A percentile compares a stretch with the other conserved stretches of the same genome.
These are phyloP conservation scores for Castanea mollissima DNA, from an alignment of 306 rosid genomes.

Conservation along the genomic window DNA sequence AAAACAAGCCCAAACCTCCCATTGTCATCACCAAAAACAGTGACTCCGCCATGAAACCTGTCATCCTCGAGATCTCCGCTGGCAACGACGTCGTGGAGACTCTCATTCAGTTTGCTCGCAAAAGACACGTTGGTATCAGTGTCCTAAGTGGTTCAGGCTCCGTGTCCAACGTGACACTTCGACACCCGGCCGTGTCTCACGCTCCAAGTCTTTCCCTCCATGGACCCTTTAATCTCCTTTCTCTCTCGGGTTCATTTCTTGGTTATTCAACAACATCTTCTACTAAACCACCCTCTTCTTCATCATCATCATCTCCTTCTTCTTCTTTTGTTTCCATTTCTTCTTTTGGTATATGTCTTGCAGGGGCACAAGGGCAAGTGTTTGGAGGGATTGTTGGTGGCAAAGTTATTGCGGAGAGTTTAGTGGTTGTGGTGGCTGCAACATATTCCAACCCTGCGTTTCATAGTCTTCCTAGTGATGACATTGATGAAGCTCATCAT, in stretches of 20 bases:
- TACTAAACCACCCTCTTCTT: background rate
- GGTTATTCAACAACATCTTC: slow-evolving; percentile 6
- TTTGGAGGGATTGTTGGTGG: slow-evolving; percentile 64
- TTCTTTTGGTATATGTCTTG: slow-evolving; percentile 40
- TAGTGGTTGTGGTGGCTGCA: slow-evolving; percentile 33
- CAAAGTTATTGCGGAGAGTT: slow-evolving; percentile 35
- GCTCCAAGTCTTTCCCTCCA: slow-evolving; percentile 8
- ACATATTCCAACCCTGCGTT: slow-evolving; percentile 27
- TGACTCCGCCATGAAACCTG: slow-evolving; percentile 23
- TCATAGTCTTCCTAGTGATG: slow-evolving; percentile 18
- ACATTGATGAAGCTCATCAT: background rate
- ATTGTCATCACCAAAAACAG: slow-evolving; percentile 29
- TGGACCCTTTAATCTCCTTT: slow-evolving; percentile 38
- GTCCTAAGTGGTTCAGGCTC: slow-evolving; percentile 44
- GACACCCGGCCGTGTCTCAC: slow-evolving; percentile 20
- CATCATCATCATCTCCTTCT: background rate
- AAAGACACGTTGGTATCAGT: slow-evolving; percentile 19
- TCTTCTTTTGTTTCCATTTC: background rate
- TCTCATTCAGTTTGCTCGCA: slow-evolving; percentile 32
- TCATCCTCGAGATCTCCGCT: slow-evolving; percentile 38
- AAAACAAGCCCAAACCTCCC: slow-evolving; percentile 62
- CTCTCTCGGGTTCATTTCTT: slow-evolving; percentile 32
- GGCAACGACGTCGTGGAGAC: slow-evolving; percentile 49
- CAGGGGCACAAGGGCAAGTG: slow-evolving; percentile 40
- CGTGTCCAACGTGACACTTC: slow-evolving; percentile 36